A percentile compares a stretch with the other conserved stretches of the same genome.
Evolutionary conservation across 768 basidiomycete genomes (phyloP).

Genomic region (Lanmaoa rubissima): DNA sequence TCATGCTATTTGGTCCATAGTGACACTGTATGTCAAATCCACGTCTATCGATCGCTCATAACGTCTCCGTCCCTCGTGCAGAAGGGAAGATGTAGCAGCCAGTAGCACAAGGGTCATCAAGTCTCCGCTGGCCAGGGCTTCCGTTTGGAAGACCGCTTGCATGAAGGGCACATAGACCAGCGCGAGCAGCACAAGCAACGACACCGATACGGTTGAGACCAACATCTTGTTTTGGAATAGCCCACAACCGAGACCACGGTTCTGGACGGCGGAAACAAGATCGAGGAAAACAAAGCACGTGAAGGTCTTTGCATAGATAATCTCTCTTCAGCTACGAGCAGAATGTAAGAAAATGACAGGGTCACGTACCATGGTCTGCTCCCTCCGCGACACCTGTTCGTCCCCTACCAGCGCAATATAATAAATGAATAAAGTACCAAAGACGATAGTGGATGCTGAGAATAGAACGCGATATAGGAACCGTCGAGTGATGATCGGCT

Average conservation of each 20-base stretch:
- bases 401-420: conserved; percentile 73
- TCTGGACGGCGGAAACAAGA: conserved; percentile 91
- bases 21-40: conserved; percentile 47
- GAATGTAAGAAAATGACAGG: not conserved
- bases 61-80: conserved; percentile 78
- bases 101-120: conserved; percentile 66
- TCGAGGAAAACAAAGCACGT: conserved; percentile 97
- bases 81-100: conserved; percentile 56
- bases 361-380: conserved; percentile 89
- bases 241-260: conserved; percentile 85
- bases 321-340: not conserved
- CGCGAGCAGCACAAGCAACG: conserved; percentile 79
- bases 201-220: conserved; percentile 81
- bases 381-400: conserved; percentile 76
- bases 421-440: conserved; percentile 87
- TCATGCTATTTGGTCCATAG: conserved; percentile 62
- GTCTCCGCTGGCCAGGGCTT: conserved; percentile 67
- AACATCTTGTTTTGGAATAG: conserved; percentile 88
- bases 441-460: conserved; percentile 87
- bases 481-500: conserved; percentile 76
- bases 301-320: conserved; percentile 68
- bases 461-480: conserved; percentile 84
- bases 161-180: conserved; percentile 89
- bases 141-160: conserved; percentile 94
- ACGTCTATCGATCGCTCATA: conserved; percentile 69